Evolutionary conservation across 495 filamentous ascomycete genomes (phyloP).

Genomic region (Halenospora varia): DNA sequence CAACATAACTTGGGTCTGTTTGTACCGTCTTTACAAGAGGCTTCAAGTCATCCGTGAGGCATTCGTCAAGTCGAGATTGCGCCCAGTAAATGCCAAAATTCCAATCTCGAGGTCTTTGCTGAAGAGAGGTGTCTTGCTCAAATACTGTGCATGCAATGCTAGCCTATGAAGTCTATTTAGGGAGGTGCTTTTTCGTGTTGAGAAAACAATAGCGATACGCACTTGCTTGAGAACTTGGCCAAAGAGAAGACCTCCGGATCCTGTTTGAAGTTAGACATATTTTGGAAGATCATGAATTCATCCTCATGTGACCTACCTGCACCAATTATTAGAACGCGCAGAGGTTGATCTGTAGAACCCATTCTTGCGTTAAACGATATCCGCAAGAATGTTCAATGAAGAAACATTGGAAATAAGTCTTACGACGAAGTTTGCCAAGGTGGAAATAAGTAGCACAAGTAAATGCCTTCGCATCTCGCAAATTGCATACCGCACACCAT

Average conservation of each 20-base stretch:
- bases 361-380: no score
- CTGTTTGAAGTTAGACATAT: constrained; percentile 13
- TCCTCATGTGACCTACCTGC: not conserved
- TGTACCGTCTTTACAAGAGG: constrained; percentile 33
- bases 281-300: not conserved
- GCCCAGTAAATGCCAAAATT: constrained; percentile 49
- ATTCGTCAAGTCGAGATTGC: constrained; percentile 30
- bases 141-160: constrained; percentile 40
- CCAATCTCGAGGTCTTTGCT: constrained; percentile 42
- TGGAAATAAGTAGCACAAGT: no score
- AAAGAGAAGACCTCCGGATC: constrained; percentile 35
- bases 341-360: no score
- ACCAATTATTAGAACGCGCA: not conserved
- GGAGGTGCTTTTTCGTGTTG: not conserved
- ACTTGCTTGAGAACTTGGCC: constrained; percentile 36
- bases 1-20: constrained; percentile 34
- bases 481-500: no score
- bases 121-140: constrained; percentile 34
- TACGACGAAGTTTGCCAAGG: no score
- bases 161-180: constrained; percentile 28
- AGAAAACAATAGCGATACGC: not conserved
- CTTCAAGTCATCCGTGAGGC: constrained; percentile 33
- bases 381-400: no score
- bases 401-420: no score
- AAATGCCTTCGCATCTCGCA: no score